phyloP scores from a whole-genome alignment of 192 early-diverging fungal genomes.

The Tieghemiomyces parasiticus region DNA sequence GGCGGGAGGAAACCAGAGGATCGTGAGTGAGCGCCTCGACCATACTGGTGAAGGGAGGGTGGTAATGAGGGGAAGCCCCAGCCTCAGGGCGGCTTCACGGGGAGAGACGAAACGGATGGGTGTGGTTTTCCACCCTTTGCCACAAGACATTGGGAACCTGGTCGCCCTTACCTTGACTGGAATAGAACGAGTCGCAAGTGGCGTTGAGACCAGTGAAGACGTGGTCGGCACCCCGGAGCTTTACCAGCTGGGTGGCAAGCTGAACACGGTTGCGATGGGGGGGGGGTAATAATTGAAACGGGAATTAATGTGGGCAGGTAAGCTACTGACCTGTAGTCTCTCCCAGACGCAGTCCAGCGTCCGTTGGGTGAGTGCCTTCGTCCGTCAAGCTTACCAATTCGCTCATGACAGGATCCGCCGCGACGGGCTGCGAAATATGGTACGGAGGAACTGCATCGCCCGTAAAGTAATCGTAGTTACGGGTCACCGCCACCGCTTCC shows the following conservation, averaged over 20 bases:
- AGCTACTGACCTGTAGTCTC: too few relatives aligned
- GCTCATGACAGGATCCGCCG: conserved; percentile 43
- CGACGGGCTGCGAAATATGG: conserved; percentile 37
- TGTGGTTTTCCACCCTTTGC: neutral
- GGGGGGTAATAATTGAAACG: too few relatives aligned
- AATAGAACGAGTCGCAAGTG: conserved; percentile 76
- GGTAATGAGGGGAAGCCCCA: too few relatives aligned
- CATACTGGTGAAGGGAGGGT: too few relatives aligned
- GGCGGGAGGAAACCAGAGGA: conserved; percentile 16
- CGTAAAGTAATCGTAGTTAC: conserved; percentile 65
- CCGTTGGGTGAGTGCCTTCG: too few relatives aligned
- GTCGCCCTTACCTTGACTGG: conserved; percentile 2
- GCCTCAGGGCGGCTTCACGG: too few relatives aligned
- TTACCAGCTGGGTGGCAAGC: conserved; percentile 20
- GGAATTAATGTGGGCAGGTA: too few relatives aligned
- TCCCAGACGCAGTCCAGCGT: too few relatives aligned
- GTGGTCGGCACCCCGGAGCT: conserved; percentile 20
- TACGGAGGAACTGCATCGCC: conserved; percentile 42
- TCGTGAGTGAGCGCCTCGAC: too few relatives aligned
- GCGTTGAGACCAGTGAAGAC: conserved; percentile 51
- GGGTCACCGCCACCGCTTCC: conserved; percentile 40
- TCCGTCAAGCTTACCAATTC: conserved; percentile 16
- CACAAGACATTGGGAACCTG: neutral
- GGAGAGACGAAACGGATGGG: too few relatives aligned
- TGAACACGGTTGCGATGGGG: conserved; percentile 1